Evolutionary conservation across 1,284 basidiomycete genomes (phyloP).

Genomic region (Puccinia triticina): DNA sequence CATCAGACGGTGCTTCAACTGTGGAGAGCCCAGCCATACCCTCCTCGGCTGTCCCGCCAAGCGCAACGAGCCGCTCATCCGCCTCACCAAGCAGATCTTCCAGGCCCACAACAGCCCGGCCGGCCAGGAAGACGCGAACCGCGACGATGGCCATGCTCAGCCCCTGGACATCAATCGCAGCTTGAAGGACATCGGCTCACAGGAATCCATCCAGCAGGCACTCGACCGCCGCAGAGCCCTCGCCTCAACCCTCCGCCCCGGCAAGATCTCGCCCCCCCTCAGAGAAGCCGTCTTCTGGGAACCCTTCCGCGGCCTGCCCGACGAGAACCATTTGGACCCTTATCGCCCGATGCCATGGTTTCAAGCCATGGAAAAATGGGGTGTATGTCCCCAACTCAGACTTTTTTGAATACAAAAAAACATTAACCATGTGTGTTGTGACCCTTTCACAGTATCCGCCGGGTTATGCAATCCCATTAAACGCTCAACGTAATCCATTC

Average conservation of each 20-base stretch:
- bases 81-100: conserved; percentile 36
- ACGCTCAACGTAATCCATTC: conserved; percentile 12
- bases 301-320: neutral
- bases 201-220: neutral
- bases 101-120: conserved; percentile 4
- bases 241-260: conserved; percentile 14
- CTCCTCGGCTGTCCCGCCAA: conserved; percentile 4
- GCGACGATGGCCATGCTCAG: no score
- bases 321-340: conserved; percentile 24
- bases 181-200: neutral
- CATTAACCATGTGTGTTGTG: neutral
- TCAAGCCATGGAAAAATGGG: conserved; percentile 42
- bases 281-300: conserved; percentile 44
- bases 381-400: conserved; percentile 17
- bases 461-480: conserved; percentile 21
- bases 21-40: conserved; percentile 27
- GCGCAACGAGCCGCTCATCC: conserved; percentile 27
- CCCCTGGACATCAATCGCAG: no score
- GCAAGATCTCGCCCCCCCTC: neutral
- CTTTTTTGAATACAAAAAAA: no score
- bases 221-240: conserved; percentile 14
- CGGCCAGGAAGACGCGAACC: neutral
- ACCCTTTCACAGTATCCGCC: conserved; percentile 31
- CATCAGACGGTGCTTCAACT: conserved; percentile 38
- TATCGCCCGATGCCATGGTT: conserved; percentile 42